These are phyloP conservation scores for Teratosphaeria pseudoeucalypti DNA, from an alignment of 2,329 filamentous ascomycete genomes.

Conservation along the genomic window DNA sequence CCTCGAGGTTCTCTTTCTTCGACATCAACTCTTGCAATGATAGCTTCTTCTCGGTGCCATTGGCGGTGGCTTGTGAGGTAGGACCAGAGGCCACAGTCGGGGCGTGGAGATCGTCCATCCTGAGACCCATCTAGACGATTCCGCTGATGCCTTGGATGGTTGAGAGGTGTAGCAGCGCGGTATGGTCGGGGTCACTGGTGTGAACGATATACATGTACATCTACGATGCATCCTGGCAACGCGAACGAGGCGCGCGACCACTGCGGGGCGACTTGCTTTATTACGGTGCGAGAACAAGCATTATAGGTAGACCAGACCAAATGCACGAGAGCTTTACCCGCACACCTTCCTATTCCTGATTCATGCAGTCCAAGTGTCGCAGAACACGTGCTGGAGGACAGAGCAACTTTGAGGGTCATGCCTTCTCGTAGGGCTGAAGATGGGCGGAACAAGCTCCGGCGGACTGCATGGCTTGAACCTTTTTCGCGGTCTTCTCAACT, in stretches of 20 bases:
- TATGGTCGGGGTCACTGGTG: background rate
- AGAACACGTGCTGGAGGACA: background rate
- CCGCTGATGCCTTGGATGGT: background rate
- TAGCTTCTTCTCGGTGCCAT: conserved; percentile 43
- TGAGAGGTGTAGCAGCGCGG: background rate
- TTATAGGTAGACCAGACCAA: background rate
- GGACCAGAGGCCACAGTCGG: conserved; percentile 71
- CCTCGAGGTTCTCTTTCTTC: conserved; percentile 76
- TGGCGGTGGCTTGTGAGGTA: conserved; percentile 32
- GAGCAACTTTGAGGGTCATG: background rate
- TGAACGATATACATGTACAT: background rate
- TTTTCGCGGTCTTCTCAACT: background rate
- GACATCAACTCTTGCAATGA: conserved; percentile 70
- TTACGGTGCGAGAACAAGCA: background rate
- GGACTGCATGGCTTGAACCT: background rate
- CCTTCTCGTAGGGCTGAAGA: background rate
- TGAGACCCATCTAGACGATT: conserved; percentile 39
- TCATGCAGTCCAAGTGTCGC: no score
- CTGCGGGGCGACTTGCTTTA: background rate
- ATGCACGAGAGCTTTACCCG: background rate
- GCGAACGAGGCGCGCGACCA: background rate
- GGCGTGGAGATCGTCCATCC: conserved; percentile 58
- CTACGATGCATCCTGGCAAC: background rate
- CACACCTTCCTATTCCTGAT: no score
- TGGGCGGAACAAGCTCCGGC: background rate